A percentile compares a stretch with the other conserved stretches of the same genome.
These are phyloP conservation scores for Malassezia japonica DNA, from an alignment of 1,284 basidiomycete genomes.

Conservation along the genomic window DNA sequence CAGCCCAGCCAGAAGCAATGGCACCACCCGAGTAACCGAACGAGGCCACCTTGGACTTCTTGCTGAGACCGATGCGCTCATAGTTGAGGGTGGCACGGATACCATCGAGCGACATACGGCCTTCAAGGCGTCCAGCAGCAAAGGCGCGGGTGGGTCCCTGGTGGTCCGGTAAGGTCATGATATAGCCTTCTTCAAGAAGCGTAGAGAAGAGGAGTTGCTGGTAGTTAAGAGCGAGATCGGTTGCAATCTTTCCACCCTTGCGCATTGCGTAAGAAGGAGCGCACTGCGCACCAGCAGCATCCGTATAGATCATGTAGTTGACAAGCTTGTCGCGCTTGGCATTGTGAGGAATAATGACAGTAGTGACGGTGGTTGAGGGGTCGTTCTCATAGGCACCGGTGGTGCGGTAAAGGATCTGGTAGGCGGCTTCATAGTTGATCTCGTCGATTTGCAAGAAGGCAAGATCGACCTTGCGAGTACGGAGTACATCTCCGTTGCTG, in stretches of 20 bases:
- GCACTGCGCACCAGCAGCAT: slow-evolving; percentile 25
- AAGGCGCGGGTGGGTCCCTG: slow-evolving; percentile 32
- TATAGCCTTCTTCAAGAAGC: slow-evolving; percentile 20
- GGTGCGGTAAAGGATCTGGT: slow-evolving; percentile 31
- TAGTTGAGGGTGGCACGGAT: slow-evolving; percentile 27
- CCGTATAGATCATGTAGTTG: slow-evolving; percentile 21
- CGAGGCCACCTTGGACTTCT: slow-evolving; percentile 20
- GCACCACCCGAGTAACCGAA: slow-evolving; percentile 43
- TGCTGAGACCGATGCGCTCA: slow-evolving; percentile 17
- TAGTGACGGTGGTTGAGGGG: slow-evolving; percentile 18
- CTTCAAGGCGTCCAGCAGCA: slow-evolving; percentile 28
- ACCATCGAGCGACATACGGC: slow-evolving; percentile 29
- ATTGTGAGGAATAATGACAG: slow-evolving; percentile 25
- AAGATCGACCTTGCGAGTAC: slow-evolving; percentile 22
- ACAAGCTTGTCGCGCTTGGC: slow-evolving; percentile 24
- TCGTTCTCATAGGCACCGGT: slow-evolving; percentile 1
- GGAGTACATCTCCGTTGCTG: slow-evolving; percentile 23
- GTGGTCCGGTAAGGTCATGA: slow-evolving; percentile 30
- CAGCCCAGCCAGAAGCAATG: slow-evolving; percentile 35
- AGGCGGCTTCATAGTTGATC: slow-evolving; percentile 16
- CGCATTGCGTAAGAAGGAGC: slow-evolving; percentile 25
- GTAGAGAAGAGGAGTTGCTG: background rate
- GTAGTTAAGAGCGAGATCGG: slow-evolving; percentile 7
- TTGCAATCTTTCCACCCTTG: slow-evolving; percentile 12
- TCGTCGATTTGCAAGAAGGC: background rate